Conservation (phyloP, 805 yeast genomes). For the Lachancea quebecensis region DNA sequence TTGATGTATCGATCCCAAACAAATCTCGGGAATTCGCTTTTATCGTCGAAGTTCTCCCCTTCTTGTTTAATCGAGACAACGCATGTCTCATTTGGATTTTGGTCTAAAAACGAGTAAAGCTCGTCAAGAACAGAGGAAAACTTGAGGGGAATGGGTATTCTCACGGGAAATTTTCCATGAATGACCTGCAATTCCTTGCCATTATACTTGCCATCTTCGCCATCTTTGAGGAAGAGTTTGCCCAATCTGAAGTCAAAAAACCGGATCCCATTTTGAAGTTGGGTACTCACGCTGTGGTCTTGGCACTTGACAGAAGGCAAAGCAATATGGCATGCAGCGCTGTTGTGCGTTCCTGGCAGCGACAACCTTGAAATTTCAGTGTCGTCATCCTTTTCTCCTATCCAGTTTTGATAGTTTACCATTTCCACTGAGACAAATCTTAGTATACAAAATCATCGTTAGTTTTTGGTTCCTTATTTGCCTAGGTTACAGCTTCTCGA, state of each 20-base stretch:
- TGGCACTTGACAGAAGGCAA: slow-evolving; percentile 76
- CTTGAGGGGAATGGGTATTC: slow-evolving; percentile 48
- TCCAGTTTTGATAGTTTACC: slow-evolving; percentile 39
- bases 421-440: slow-evolving; percentile 5
- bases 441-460: background rate
- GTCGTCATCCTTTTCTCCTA: slow-evolving; percentile 46
- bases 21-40: slow-evolving; percentile 51
- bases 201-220: slow-evolving; percentile 40
- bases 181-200: slow-evolving; percentile 44
- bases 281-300: slow-evolving; percentile 50
- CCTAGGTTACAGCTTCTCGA: too few relatives aligned
- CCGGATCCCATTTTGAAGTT: slow-evolving; percentile 67
- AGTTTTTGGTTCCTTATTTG: too few relatives aligned
- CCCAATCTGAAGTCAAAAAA: slow-evolving; percentile 65
- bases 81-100: slow-evolving; percentile 52
- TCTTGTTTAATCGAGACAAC: slow-evolving; percentile 68
- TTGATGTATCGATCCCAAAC: slow-evolving; percentile 53
- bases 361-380: slow-evolving; percentile 46
- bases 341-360: slow-evolving; percentile 81
- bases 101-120: slow-evolving; percentile 48
- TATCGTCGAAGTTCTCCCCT: slow-evolving; percentile 57
- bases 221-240: slow-evolving; percentile 46
- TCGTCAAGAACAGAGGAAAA: slow-evolving; percentile 48
- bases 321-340: slow-evolving; percentile 66
- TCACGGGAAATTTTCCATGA: slow-evolving; percentile 73